phyloP scores from a whole-genome alignment of 2,329 filamentous ascomycete species.

The Neoarthrinium moseri region DNA sequence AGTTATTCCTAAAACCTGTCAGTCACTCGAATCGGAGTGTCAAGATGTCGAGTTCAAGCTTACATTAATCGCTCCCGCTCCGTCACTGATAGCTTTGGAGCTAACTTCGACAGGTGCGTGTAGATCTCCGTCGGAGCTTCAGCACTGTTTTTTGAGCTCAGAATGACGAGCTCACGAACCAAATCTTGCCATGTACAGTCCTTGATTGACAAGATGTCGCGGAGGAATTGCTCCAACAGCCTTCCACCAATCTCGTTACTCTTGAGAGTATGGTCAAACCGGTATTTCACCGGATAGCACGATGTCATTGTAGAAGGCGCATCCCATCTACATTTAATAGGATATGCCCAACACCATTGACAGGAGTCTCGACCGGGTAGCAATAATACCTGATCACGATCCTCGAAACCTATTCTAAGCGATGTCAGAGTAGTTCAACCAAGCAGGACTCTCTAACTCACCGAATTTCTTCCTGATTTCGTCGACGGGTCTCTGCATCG shows the following conservation, averaged over 20 bases:
- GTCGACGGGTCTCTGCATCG: neutral
- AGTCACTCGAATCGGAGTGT: neutral
- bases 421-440: too few species aligned
- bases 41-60: neutral
- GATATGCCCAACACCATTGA: neutral
- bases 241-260: neutral
- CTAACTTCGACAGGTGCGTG: neutral
- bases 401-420: neutral
- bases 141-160: too few species aligned
- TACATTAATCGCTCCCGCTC: neutral
- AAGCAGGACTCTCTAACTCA: neutral
- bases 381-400: neutral
- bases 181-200: neutral
- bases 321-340: neutral
- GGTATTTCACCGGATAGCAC: neutral
- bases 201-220: neutral
- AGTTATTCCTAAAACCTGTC: slow-evolving; percentile 10
- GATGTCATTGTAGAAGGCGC: neutral
- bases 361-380: neutral
- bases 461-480: neutral
- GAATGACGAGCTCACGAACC: neutral
- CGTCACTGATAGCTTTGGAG: neutral
- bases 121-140: neutral
- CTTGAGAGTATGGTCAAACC: neutral
- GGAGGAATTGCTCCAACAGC: neutral